phyloP scores from a whole-genome alignment of 2,329 filamentous ascomycete genomes.

The Aschersonia sp. region DNA sequence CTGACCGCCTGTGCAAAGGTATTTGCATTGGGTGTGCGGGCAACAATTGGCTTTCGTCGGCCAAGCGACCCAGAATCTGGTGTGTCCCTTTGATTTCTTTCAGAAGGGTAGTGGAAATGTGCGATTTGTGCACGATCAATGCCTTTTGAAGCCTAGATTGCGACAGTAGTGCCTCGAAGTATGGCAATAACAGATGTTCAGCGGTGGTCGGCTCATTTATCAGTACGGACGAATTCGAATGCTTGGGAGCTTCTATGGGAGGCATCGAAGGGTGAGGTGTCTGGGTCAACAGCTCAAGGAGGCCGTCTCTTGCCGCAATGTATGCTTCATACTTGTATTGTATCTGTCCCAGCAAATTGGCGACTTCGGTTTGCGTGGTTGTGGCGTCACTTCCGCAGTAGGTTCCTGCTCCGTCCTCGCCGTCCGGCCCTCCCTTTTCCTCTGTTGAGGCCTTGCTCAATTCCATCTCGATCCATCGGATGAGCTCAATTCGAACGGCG shows the following conservation, averaged over 20 bases:
- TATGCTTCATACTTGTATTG: slow-evolving; percentile 41
- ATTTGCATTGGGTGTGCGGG: slow-evolving; percentile 31
- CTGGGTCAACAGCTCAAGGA: slow-evolving; percentile 27
- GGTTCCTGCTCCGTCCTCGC: slow-evolving; percentile 9
- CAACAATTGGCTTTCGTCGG: slow-evolving; percentile 49
- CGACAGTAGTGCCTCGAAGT: slow-evolving; percentile 36
- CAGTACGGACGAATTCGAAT: slow-evolving; percentile 5
- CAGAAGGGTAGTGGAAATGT: slow-evolving; percentile 34
- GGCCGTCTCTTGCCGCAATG: slow-evolving; percentile 29
- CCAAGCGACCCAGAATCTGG: slow-evolving; percentile 36
- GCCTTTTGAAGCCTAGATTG: slow-evolving; percentile 42
- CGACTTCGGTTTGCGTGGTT: slow-evolving; percentile 15
- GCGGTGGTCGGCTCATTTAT: slow-evolving; percentile 8
- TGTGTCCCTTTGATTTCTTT: slow-evolving; percentile 36
- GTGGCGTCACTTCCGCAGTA: slow-evolving; percentile 8
- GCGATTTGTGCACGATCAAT: slow-evolving; percentile 42
- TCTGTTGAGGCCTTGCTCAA: slow-evolving; percentile 34
- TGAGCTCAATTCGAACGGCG: slow-evolving; percentile 42
- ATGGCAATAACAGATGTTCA: slow-evolving; percentile 37
- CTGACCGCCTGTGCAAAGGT: slow-evolving; percentile 18
- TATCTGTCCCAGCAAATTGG: slow-evolving; percentile 29
- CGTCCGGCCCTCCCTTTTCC: slow-evolving; percentile 12
- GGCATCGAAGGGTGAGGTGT: slow-evolving; percentile 13
- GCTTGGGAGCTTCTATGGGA: neutral
- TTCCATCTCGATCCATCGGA: slow-evolving; percentile 51